Percentiles rank a stretch among this genome's conserved stretches.
Evolutionary conservation across 78 protist species (phyloP).

Genomic region (Tieghemostelium lacteum): DNA sequence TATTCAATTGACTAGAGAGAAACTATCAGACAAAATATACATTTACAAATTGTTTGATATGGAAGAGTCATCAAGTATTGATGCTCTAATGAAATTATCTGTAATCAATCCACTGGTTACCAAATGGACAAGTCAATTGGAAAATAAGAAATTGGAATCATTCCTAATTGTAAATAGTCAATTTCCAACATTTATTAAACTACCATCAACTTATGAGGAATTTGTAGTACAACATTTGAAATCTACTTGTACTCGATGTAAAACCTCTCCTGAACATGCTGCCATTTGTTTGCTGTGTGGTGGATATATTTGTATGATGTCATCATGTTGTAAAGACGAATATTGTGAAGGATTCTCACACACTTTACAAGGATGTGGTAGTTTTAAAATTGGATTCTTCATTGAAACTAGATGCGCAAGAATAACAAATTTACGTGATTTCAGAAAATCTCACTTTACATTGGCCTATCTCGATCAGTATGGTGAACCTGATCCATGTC

Average conservation of each 20-base stretch:
- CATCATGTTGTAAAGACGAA: constrained; percentile 11
- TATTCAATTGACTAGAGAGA: not conserved
- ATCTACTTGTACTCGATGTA: constrained; percentile 15
- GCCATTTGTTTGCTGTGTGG: constrained; percentile 60
- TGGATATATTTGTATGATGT: constrained; percentile 23
- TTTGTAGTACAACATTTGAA: constrained; percentile 19
- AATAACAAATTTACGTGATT: constrained; percentile 16
- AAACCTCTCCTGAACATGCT: constrained; percentile 12
- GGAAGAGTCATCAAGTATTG: too few species aligned
- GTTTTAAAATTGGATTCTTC: constrained; percentile 45
- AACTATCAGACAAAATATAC: constrained; percentile 7
- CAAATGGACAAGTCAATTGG: constrained; percentile 36
- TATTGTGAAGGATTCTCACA: constrained; percentile 13
- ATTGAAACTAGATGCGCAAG: constrained; percentile 32
- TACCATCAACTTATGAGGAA: constrained; percentile 49
- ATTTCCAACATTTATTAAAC: constrained; percentile 47
- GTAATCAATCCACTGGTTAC: not conserved
- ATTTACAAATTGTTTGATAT: not conserved
- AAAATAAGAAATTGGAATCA: constrained; percentile 24
- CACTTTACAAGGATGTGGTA: constrained; percentile 36
- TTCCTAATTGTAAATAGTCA: constrained; percentile 6
- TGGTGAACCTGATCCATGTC: constrained; percentile 39
- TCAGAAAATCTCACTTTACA: not conserved
- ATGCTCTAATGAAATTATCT: too few species aligned
- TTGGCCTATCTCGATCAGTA: constrained; percentile 45